Base-by-base conservation (phyloP, 2,329 filamentous ascomycete genomes). In the Epichloe sibirici region DNA sequence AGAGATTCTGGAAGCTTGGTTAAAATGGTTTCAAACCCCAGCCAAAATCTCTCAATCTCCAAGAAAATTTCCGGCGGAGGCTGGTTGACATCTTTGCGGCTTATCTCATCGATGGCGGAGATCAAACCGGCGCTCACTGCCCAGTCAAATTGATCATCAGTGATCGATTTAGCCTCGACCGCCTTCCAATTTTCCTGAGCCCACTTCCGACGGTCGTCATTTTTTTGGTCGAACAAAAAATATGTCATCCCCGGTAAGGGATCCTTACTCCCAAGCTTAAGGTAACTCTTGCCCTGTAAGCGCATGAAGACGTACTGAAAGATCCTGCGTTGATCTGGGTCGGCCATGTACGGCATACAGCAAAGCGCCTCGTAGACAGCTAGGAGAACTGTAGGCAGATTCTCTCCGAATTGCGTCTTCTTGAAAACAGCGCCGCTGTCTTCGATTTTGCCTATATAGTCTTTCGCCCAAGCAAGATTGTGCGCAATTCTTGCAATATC, bases 311-410 rank as follows among this genome's bases (percentile, higher is more conserved):
- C 88, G 58, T 78, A 81, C 64, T 95, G 86, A 64, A 97, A 95
- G 57, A 83, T 65, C 0, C 64, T 60, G 3, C 76, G 72, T 57
- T 75, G 74, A 4, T 74, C 73, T 1, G 75, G 71, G n/a, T 72
- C 59, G 45, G 69, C 76, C 55, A 96, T 74, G 63, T 94, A 89
- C 1, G 85, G 77, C 58, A 90, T 81, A 66, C 86, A 95, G 65
- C 90, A 95, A 49, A 97, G 72, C 0, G 86, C 85, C 66, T 97
- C 91, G 61, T 94, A 95, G 34, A 97, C 79, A 11, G 88, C 85
- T 54, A 93, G 79, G 49, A 94, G 78, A 6, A 88, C 81, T 31
- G 79, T 72, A 2, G 77, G 70, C 31, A 78, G 69, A 6, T 75
- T 65, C 21, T 70, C 69, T 12, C 72, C 73, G 39, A 79, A 68